Evolutionary conservation across 768 basidiomycete genomes (phyloP), one percentile per base, ranked within the genome.

Genomic region (Termitomyces titanicus): DNA sequence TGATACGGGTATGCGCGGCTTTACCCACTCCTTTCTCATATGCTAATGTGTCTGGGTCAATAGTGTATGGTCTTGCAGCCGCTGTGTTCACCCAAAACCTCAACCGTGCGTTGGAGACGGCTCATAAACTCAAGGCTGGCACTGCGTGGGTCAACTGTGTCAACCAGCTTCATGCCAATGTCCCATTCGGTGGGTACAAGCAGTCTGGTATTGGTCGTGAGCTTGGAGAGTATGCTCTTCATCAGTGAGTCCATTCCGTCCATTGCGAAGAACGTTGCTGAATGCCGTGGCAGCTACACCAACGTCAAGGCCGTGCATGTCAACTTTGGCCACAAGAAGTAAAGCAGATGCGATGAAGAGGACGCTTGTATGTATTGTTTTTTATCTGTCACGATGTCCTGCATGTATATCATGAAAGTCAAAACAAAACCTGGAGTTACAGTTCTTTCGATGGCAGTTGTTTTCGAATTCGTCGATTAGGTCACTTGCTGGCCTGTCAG

Each of bases 171-270:
- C 74, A 86, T 61, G 60, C 76, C 3, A 75, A 77, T 25, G 76
- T 90, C 18, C 89, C 92, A 0, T 94, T 94, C 65, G 92, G 92
- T 57, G 92, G 92, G 9, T 93, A 78, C 79, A 94, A 92, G 76
- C 83, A 88, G 64, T 85, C 82, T 35, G 91, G 90, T 56, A 85
- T 92, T 20, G 92, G 92, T 18, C 79, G 89, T 29, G 92, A 93
- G 68, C 68, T 87, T 38, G 92, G 91, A 29, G 85, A 89, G 57
- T 89, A 92, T 68, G 92, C 88, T 13, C 65, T 87, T 37, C 70
- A 76, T 37, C 80, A 81, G 82, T 85, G 64, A 45, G 79, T 3
- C 13, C 27, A 15, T 24, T 47, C 20, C 22, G 12, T 37, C 38
- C 5, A 24, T 12, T 2, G 15, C 20, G 39, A 38, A 17, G 3